Percentiles rank a stretch among this genome's conserved stretches.
Evolutionary conservation across 2,329 filamentous ascomycete species (phyloP).

Genomic region (Alternaria sp.): DNA sequence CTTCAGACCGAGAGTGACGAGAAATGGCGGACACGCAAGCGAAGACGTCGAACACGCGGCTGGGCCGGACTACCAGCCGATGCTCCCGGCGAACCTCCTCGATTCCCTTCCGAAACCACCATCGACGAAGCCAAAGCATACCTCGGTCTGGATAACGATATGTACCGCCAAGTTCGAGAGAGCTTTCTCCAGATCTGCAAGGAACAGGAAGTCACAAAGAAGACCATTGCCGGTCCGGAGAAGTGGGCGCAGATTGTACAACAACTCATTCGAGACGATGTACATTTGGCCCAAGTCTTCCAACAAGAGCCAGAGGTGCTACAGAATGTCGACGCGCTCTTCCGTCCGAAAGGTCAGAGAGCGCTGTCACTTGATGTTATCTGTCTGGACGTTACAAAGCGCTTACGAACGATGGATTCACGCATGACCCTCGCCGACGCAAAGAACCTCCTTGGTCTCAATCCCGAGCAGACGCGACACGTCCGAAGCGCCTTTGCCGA

Average conservation of each 20-base stretch:
- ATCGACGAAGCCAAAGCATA: constrained; percentile 78
- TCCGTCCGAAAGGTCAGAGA: constrained; percentile 60
- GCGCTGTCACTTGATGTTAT: constrained; percentile 77
- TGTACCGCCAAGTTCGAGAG: constrained; percentile 70
- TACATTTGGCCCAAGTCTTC: constrained; percentile 69
- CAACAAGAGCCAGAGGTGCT: constrained; percentile 63
- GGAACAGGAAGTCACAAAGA: constrained; percentile 72
- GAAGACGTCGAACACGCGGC: constrained; percentile 71
- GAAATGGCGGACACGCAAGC: constrained; percentile 68
- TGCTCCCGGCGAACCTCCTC: constrained; percentile 69
- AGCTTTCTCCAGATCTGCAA: constrained; percentile 75
- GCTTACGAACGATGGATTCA: constrained; percentile 69
- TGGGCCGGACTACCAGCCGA: constrained; percentile 73
- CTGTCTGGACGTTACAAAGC: constrained; percentile 81
- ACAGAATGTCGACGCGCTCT: constrained; percentile 41
- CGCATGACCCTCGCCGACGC: constrained; percentile 77
- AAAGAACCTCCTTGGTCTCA: constrained; percentile 73
- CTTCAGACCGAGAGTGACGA: constrained; percentile 67
- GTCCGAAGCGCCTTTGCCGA: constrained; percentile 71
- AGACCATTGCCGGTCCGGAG: constrained; percentile 75
- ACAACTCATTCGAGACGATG: constrained; percentile 68
- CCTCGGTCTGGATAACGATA: constrained; percentile 66
- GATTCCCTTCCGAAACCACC: constrained; percentile 83
- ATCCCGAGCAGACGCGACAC: constrained; percentile 70
- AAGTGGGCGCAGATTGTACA: constrained; percentile 76